Percentiles rank a stretch among this genome's conserved stretches.
These are phyloP conservation scores for Gaeumannomyces sp. DNA, from an alignment of 2,329 filamentous ascomycete genomes.

Conservation along the genomic window DNA sequence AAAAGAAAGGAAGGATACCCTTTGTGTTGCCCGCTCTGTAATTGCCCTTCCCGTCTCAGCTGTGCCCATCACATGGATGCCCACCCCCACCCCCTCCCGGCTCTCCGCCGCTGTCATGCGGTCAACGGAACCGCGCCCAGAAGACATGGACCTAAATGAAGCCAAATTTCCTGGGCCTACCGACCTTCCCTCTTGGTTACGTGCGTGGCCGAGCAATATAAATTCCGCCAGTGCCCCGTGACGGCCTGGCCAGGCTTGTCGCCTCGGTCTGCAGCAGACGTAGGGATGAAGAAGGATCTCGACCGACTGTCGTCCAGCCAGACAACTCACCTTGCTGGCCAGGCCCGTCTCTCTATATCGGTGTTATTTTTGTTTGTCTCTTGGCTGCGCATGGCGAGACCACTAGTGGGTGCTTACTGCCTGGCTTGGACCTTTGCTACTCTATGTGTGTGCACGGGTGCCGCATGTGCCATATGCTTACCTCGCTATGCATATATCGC, in stretches of 20 bases:
- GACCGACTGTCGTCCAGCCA: neutral
- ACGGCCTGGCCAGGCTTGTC: neutral
- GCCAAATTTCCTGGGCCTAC: neutral
- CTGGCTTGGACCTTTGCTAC: neutral
- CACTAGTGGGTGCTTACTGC: neutral
- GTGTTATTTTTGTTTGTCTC: neutral
- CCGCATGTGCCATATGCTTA: neutral
- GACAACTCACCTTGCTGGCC: neutral
- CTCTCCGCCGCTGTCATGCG: neutral
- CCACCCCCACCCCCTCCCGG: no score
- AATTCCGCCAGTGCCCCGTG: neutral
- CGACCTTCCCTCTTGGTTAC: slow-evolving; percentile 1
- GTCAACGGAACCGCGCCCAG: neutral
- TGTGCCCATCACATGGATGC: neutral
- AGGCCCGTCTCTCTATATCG: neutral
- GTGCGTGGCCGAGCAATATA: neutral
- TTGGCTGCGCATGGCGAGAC: neutral
- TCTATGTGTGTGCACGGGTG: neutral
- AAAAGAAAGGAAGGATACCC: neutral
- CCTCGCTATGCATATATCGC: neutral
- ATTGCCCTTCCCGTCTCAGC: neutral
- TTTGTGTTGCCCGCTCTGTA: neutral
- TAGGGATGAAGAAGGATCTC: neutral
- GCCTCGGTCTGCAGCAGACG: neutral
- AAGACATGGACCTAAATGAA: slow-evolving; percentile 1